phyloP scores from a whole-genome alignment of 768 basidiomycete species.

The Boletellus ananas region DNA sequence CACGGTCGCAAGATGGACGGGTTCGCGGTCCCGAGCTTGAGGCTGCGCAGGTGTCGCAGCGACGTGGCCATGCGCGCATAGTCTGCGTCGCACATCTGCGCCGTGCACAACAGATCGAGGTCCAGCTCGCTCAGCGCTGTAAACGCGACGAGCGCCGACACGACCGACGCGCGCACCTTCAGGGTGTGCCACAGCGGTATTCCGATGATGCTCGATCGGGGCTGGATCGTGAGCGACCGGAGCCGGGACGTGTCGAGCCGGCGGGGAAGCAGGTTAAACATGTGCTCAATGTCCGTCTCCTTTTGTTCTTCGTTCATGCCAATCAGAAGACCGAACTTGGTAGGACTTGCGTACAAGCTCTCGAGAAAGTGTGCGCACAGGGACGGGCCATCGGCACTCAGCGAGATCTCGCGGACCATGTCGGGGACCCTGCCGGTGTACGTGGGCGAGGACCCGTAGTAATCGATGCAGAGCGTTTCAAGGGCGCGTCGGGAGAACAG shows the following conservation, averaged over 20 bases:
- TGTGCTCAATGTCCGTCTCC: not conserved
- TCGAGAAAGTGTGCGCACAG: constrained; percentile 10
- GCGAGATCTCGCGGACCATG: constrained; percentile 11
- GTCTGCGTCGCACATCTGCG: constrained; percentile 7
- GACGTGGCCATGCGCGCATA: constrained; percentile 10
- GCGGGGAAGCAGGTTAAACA: constrained; percentile 8
- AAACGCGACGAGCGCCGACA: constrained; percentile 13
- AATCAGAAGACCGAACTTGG: constrained; percentile 3
- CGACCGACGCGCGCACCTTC: not conserved
- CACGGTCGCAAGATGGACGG: not conserved
- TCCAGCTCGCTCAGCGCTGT: constrained; percentile 12
- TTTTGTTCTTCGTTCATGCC: constrained; percentile 5
- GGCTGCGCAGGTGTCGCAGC: constrained; percentile 4
- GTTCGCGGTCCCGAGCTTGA: constrained; percentile 16
- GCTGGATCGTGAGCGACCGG: constrained; percentile 4
- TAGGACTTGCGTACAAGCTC: constrained; percentile 11
- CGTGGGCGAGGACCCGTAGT: not conserved
- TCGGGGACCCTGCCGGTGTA: constrained; percentile 13
- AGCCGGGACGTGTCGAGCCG: constrained; percentile 12
- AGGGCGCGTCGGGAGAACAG: constrained; percentile 1
- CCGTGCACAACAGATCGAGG: constrained; percentile 14
- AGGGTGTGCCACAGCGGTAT: constrained; percentile 1
- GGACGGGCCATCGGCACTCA: not conserved
- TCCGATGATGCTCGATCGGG: not conserved
- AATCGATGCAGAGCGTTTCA: constrained; percentile 14